Percentiles rank a stretch among this genome's conserved stretches.
phyloP scores from a whole-genome alignment of 345 rosid genomes.

The Aquilaria sinensis region DNA sequence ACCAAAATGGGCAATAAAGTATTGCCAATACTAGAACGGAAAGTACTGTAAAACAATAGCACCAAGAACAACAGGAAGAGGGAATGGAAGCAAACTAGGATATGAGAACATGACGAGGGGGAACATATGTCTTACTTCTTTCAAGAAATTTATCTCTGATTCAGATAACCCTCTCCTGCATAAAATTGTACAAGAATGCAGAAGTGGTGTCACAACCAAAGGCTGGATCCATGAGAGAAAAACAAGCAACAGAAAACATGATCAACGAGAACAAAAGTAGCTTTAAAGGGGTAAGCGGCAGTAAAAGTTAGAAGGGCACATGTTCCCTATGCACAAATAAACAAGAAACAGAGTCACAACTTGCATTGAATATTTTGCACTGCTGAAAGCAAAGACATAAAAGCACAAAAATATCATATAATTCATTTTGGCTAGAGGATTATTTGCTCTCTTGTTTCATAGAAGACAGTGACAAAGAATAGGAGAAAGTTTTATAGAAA shows the following conservation, averaged over 20 bases:
- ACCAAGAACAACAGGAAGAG: conserved; percentile 1
- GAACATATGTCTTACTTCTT: conserved; percentile 47
- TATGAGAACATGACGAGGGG: conserved; percentile 9
- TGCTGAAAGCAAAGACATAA: too few species aligned
- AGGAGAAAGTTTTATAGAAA: too few species aligned
- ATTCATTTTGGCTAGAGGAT: too few species aligned
- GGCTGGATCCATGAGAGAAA: not conserved
- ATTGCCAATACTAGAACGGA: not conserved
- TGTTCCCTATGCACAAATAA: not conserved
- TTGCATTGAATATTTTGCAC: too few species aligned
- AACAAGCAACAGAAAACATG: conserved; percentile 8
- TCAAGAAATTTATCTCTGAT: conserved; percentile 72
- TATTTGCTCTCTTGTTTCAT: too few species aligned
- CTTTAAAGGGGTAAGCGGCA: not conserved
- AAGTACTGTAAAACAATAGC: not conserved
- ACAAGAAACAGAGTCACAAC: not conserved
- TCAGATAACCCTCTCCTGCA: conserved; percentile 93
- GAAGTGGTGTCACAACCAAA: not conserved
- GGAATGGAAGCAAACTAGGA: conserved; percentile 10
- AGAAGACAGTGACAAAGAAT: too few species aligned
- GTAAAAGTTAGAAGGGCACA: not conserved
- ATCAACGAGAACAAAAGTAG: not conserved
- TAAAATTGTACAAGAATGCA: conserved; percentile 13
- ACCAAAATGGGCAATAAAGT: not conserved
- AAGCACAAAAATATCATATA: too few species aligned